Conservation (phyloP, 129 eudicot genomes). For the Daucus carota region DNA sequence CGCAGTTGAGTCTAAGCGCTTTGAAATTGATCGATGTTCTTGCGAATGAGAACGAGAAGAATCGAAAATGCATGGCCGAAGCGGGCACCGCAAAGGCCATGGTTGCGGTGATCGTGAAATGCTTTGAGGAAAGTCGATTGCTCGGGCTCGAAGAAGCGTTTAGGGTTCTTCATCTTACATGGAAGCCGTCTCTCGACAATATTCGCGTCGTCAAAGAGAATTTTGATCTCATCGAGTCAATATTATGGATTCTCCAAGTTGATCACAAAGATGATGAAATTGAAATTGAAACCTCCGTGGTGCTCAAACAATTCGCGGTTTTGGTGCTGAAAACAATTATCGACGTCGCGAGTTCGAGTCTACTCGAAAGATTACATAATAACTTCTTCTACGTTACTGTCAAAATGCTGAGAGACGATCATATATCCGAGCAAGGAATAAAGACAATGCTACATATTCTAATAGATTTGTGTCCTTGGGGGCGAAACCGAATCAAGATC, state of each 20-base stretch:
- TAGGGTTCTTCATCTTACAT: conserved; percentile 34
- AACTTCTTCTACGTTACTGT: conserved; percentile 37
- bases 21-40: conserved; percentile 31
- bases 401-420: conserved; percentile 15
- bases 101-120: conserved; percentile 26
- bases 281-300: neutral
- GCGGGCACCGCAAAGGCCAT: conserved; percentile 36
- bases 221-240: conserved; percentile 33
- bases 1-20: conserved; percentile 18
- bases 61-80: conserved; percentile 35
- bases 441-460: conserved; percentile 40
- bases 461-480: conserved; percentile 46
- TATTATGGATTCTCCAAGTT: conserved; percentile 34
- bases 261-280: conserved; percentile 1
- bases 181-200: conserved; percentile 27
- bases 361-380: conserved; percentile 29
- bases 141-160: conserved; percentile 37
- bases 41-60: conserved; percentile 33
- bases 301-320: conserved; percentile 28
- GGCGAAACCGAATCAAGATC: conserved; percentile 48
- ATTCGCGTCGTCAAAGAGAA: conserved; percentile 26
- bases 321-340: conserved; percentile 22
- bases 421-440: conserved; percentile 28
- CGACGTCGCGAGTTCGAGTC: conserved; percentile 25
- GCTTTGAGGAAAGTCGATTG: conserved; percentile 20